Base-by-base conservation (phyloP, 2,329 filamentous ascomycete species). In the Chrysosphaeria jannelii region DNA sequence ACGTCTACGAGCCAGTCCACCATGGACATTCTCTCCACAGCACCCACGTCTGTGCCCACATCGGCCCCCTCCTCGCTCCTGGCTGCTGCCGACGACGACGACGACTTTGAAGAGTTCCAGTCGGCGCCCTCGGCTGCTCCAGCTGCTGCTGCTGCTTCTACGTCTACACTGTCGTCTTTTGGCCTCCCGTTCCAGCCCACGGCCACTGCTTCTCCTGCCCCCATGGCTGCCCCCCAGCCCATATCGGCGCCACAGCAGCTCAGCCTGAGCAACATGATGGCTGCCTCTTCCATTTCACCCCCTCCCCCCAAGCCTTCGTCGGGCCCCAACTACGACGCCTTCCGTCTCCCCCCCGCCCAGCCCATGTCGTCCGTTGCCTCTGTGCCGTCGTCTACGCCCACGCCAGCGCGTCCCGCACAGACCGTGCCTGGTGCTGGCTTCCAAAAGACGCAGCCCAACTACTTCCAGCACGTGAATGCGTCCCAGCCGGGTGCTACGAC, bases 91-190 rank as follows among this genome's bases (percentile, higher is more conserved):
- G 64, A 61, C 24, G 68, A 74, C 30, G 81, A 91, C 31, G 79
- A 90, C 34, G 85, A 91, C 31, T 93, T 93, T 38, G 85, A 93
- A 39, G 85, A 97, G 39, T 93, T 93, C 53, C 76, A 90, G 43
- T 89, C 78, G 11, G 81, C 81, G 9, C 50, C 70, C n/a, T 6
- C 22, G 4, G 22, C 16, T 3, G 60, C 68, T 4, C 48, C 61
- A 41, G 52, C 10, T 43, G 20, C 29, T n/a, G 15, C 27, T 3
- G 23, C 27, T 3, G 23, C 24, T 4, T 8, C 26, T 6, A 14
- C 24, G 2, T 9, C n/a, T n/a, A n/a, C n/a, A n/a, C n/a, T n/a
- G n/a, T n/a, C n/a, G n/a, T n/a, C n/a, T n/a, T n/a, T n/a, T n/a
- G n/a, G n/a, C n/a, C n/a, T n/a, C n/a, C n/a, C n/a, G n/a, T n/a